Base-by-base conservation (phyloP, 345 rosid species). In the Salix arbutifolia region DNA sequence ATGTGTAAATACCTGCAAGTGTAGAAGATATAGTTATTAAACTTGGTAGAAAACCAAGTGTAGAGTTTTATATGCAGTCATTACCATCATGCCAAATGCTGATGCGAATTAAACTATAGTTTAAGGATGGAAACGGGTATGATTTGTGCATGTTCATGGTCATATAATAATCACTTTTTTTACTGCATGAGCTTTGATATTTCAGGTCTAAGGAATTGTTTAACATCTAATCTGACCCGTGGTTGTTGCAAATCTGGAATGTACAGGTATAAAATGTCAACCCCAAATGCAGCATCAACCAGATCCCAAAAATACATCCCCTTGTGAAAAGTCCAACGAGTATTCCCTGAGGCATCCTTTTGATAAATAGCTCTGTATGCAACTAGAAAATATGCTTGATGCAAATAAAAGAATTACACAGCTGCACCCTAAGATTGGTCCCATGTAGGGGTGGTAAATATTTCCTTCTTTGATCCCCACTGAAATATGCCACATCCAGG, bases 1-100 rank as follows among this genome's bases (percentile, higher is more conserved):
- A 90, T 56, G 81, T 75, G 67, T 77, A 73, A 53, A 65, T 8
- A 82, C 86, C 98, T 93, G 85, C 83, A 80, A 65, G 44, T 66
- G 50, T 25, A 52, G 48, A 42, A 77, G 25, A 74, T 21, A 53
- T 25, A 65, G 4, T 46, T 37, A 25, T 6, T 40, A 44, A 67
- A 65, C 23, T 66, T 21, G n/a, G 62, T 35, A 71, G n/a, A 14
- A 70, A 42, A 14, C 16, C 38, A n/a, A 16, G 25, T 37, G 14
- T 4, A 25, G 73, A 68, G 28, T 40, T 40, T 69, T 71, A 70
- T 12, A 30, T 77, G 67, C 71, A 50, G 17, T 6, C 8, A 60
- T 50, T 23, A 76, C 44, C 28, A 11, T 28, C 28, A 70, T 48
- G 58, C 25, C 18, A 65, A 33, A 74, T 31, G 74, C 53, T 62